A percentile compares a stretch with the other conserved stretches of the same genome.
Evolutionary conservation across 208 protist species (phyloP).

Genomic region (Wallacemonas sp.): DNA sequence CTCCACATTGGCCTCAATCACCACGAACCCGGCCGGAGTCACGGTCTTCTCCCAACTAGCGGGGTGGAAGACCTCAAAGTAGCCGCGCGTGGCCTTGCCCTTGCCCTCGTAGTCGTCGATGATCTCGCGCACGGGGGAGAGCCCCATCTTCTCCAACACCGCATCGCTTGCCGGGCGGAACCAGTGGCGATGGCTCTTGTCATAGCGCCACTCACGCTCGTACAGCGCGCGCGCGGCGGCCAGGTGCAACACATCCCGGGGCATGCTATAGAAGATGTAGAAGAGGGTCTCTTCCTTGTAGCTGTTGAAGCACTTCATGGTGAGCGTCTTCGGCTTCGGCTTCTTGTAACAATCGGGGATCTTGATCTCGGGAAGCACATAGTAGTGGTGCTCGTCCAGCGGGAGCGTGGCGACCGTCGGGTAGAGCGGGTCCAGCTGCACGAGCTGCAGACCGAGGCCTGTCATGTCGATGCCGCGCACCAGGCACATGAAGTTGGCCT

Average conservation of each 20-base stretch:
- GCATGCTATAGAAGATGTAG: constrained; percentile 99
- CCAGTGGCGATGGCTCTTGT: constrained; percentile 81
- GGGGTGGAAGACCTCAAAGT: constrained; percentile 71
- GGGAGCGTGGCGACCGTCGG: constrained; percentile 71
- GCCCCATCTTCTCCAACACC: background rate
- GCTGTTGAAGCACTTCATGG: constrained; percentile 83
- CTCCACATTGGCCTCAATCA: constrained; percentile 48
- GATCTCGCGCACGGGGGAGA: background rate
- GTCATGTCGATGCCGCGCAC: constrained; percentile 80
- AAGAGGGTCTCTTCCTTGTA: constrained; percentile 97
- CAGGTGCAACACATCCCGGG: constrained; percentile 95
- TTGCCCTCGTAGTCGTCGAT: constrained; percentile 10
- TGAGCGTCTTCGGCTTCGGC: constrained; percentile 66
- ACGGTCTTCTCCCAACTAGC: constrained; percentile 60
- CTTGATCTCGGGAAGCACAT: constrained; percentile 74
- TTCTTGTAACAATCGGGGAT: constrained; percentile 85
- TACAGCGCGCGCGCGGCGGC: constrained; percentile 92
- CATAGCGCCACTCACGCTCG: constrained; percentile 91
- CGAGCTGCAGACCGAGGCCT: constrained; percentile 61
- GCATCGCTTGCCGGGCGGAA: constrained; percentile 27
- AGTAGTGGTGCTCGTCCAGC: constrained; percentile 58
- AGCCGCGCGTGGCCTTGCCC: constrained; percentile 25
- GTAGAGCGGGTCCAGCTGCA: constrained; percentile 69
- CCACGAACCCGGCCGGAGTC: constrained; percentile 42
- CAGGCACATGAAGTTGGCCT: constrained; percentile 62